Evolutionary conservation across 208 protist species (phyloP).

Genomic region (Acanthamoeba triangularis): DNA sequence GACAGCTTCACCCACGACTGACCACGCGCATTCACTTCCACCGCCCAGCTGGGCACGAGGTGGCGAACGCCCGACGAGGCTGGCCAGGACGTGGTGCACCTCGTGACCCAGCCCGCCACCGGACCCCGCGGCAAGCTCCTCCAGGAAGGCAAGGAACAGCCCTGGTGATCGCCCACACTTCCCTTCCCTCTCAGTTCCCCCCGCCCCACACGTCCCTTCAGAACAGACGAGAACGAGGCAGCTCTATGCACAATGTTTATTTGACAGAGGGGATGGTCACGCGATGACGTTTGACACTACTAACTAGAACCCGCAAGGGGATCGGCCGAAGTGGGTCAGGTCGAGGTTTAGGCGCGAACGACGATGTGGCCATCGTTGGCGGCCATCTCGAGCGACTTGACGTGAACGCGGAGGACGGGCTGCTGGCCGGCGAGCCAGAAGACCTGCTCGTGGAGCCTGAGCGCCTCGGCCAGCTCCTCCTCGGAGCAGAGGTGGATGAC

Average conservation of each 20-base stretch:
- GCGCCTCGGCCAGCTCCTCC: conserved; percentile 39
- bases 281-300: too few species aligned
- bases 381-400: not conserved
- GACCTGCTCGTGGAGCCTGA: conserved; percentile 14
- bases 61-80: conserved; percentile 5
- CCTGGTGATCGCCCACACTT: not conserved
- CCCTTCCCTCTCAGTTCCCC: too few species aligned
- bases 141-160: not conserved
- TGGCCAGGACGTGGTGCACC: conserved; percentile 29
- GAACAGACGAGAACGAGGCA: too few species aligned
- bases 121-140: conserved; percentile 14
- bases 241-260: too few species aligned
- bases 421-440: conserved; percentile 21
- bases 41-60: not conserved
- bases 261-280: too few species aligned
- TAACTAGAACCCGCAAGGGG: not conserved
- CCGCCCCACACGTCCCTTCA: too few species aligned
- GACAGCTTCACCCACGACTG: not conserved
- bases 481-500: conserved; percentile 39
- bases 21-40: too few species aligned
- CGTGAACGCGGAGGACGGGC: conserved; percentile 1
- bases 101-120: not conserved
- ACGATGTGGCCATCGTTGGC: not conserved
- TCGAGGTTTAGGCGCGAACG: not conserved
- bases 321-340: not conserved